Percentiles rank a stretch among this genome's conserved stretches.
Conservation (phyloP, 2,329 filamentous ascomycete genomes). For the Macrophomina pseudophaseolina region DNA sequence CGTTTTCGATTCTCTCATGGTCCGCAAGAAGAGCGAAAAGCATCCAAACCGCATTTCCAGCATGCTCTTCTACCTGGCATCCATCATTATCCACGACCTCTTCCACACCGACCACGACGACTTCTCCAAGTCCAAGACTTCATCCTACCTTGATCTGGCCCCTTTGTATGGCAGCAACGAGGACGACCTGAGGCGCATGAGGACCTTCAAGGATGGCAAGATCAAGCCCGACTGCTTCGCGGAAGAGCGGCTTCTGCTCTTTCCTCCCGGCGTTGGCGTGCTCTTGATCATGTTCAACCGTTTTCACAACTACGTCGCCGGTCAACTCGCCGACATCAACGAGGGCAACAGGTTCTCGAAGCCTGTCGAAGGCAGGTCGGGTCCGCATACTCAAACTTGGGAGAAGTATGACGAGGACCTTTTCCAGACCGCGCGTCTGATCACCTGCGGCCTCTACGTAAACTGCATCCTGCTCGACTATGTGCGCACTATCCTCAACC, state of each 20-base stretch:
- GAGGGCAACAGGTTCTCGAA: constrained; percentile 78
- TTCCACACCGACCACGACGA: constrained; percentile 70
- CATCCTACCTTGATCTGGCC: constrained; percentile 75
- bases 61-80: constrained; percentile 75
- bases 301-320: constrained; percentile 87
- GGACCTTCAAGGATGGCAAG: constrained; percentile 69
- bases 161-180: constrained; percentile 76
- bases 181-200: constrained; percentile 68
- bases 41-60: constrained; percentile 76
- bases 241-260: constrained; percentile 67
- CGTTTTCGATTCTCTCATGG: constrained; percentile 71
- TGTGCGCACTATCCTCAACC: constrained; percentile 58
- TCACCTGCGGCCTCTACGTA: constrained; percentile 59
- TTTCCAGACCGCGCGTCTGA: constrained; percentile 58
- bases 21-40: constrained; percentile 64
- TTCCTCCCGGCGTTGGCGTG: constrained; percentile 71
- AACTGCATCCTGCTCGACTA: constrained; percentile 61
- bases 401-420: constrained; percentile 52
- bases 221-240: constrained; percentile 74
- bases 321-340: constrained; percentile 82
- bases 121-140: constrained; percentile 68
- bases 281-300: constrained; percentile 70
- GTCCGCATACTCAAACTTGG: constrained; percentile 35
- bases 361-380: constrained; percentile 47
- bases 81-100: constrained; percentile 67